A percentile compares a stretch with the other conserved stretches of the same genome.
Conservation (phyloP, 2,329 filamentous ascomycete genomes). For the Penicillium sp. region DNA sequence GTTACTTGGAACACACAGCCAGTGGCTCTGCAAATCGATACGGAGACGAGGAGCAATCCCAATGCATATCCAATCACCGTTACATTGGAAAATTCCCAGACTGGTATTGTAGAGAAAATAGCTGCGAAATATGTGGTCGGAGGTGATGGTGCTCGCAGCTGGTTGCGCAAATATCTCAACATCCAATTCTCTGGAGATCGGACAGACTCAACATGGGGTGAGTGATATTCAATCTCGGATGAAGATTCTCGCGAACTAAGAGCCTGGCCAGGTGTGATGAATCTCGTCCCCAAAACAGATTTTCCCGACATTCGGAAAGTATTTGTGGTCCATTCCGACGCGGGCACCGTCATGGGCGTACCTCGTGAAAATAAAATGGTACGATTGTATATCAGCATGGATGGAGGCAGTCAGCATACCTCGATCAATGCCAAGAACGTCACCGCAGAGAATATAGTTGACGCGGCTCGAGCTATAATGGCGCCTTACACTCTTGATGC, state of each 20-base stretch:
- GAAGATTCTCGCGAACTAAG: no score
- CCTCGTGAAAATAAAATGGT: not conserved
- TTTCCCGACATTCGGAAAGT: constrained; percentile 59
- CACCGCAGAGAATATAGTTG: not conserved
- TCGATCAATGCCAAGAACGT: not conserved
- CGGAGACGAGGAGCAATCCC: no score
- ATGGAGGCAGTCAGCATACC: not conserved
- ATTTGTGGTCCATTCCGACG: not conserved
- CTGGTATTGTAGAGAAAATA: no score
- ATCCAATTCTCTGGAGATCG: constrained; percentile 63
- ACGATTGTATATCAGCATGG: not conserved
- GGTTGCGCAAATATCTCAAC: constrained; percentile 57
- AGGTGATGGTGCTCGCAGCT: constrained; percentile 65
- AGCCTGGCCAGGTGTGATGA: constrained; percentile 55
- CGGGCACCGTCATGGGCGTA: not conserved
- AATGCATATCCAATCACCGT: no score
- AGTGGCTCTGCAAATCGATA: no score
- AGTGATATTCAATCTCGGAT: no score
- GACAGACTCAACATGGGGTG: constrained; percentile 68
- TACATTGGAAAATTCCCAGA: no score
- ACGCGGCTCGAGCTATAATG: not conserved
- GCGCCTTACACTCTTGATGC: not conserved
- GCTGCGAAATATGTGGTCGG: no score
- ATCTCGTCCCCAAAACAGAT: constrained; percentile 68
- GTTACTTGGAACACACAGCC: no score